A percentile compares a stretch with the other conserved stretches of the same genome.
phyloP scores from a whole-genome alignment of 495 filamentous ascomycete genomes.

The Aspergillus funiculosus region DNA sequence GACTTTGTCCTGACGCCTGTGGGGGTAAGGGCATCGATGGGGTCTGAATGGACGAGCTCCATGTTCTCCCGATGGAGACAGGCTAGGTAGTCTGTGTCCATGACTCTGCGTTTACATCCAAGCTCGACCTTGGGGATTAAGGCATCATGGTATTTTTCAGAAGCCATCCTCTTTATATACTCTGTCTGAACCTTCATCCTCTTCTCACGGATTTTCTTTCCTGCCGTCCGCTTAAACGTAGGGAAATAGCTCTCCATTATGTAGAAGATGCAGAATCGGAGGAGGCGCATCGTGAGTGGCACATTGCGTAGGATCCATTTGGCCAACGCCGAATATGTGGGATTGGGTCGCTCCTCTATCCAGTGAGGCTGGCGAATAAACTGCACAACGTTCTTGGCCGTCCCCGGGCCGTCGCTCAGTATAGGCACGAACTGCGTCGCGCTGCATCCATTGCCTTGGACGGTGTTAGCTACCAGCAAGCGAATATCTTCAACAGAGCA shows the following conservation, averaged over 20 bases:
- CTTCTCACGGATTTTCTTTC: slow-evolving; percentile 26
- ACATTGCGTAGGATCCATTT: slow-evolving; percentile 27
- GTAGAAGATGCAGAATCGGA: slow-evolving; percentile 23
- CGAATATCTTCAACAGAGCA: background rate
- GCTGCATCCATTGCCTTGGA: slow-evolving; percentile 33
- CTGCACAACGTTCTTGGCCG: slow-evolving; percentile 40
- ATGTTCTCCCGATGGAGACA: slow-evolving; percentile 41
- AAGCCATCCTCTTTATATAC: slow-evolving; percentile 42
- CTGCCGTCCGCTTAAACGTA: slow-evolving; percentile 29
- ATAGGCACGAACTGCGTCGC: slow-evolving; percentile 41
- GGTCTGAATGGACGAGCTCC: slow-evolving; percentile 42
- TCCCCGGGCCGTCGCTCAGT: slow-evolving; percentile 22
- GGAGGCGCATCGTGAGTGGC: slow-evolving; percentile 23
- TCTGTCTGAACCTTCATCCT: slow-evolving; percentile 26
- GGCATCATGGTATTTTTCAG: slow-evolving; percentile 50
- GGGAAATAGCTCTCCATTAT: slow-evolving; percentile 31
- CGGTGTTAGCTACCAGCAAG: background rate
- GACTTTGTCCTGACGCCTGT: slow-evolving; percentile 20
- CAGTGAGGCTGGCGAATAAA: slow-evolving; percentile 50
- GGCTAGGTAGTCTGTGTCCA: slow-evolving; percentile 45
- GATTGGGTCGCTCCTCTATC: slow-evolving; percentile 36
- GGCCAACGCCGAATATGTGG: slow-evolving; percentile 31
- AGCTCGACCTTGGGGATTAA: slow-evolving; percentile 50
- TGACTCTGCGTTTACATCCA: slow-evolving; percentile 49
- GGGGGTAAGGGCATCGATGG: slow-evolving; percentile 24